phyloP scores from a whole-genome alignment of 495 filamentous ascomycete genomes.

The Annulohypoxylon moriforme region DNA sequence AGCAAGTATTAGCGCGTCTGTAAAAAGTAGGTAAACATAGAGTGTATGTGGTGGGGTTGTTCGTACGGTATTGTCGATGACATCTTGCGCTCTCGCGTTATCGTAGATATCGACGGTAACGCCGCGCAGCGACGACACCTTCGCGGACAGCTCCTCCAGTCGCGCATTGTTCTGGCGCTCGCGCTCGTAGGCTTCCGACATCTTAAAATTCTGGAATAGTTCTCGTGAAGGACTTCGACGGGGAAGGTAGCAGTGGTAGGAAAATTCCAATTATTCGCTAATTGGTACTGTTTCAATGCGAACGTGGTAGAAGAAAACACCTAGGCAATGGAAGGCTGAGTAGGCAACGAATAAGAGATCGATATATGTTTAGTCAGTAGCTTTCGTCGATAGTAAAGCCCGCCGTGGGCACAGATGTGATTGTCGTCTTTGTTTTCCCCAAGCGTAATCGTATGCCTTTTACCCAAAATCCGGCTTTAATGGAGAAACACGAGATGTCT shows the following conservation, averaged over 20 bases:
- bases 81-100: slow-evolving; percentile 84
- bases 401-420: slow-evolving; percentile 15
- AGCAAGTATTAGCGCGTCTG: background rate
- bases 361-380: background rate
- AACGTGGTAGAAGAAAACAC: background rate
- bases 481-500: slow-evolving; percentile 7
- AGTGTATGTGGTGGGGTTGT: background rate
- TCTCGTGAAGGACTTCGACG: background rate
- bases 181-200: slow-evolving; percentile 96
- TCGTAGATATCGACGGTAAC: slow-evolving; percentile 99
- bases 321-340: background rate
- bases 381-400: background rate
- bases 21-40: background rate
- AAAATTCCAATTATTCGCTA: background rate
- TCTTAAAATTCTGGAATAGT: slow-evolving; percentile 47
- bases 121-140: slow-evolving; percentile 89
- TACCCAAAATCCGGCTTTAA: slow-evolving; percentile 28
- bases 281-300: slow-evolving; percentile 9
- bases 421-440: slow-evolving; percentile 36
- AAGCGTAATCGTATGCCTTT: slow-evolving; percentile 29
- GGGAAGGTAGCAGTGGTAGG: background rate
- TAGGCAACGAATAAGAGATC: background rate
- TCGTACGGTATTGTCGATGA: slow-evolving; percentile 86
- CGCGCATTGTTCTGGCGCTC: slow-evolving; percentile 97
- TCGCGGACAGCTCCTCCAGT: slow-evolving; percentile 87